Evolutionary conservation across 768 basidiomycete genomes (phyloP), one percentile per base, ranked within the genome.

Genomic region (Rhodotorula paludigena): DNA sequence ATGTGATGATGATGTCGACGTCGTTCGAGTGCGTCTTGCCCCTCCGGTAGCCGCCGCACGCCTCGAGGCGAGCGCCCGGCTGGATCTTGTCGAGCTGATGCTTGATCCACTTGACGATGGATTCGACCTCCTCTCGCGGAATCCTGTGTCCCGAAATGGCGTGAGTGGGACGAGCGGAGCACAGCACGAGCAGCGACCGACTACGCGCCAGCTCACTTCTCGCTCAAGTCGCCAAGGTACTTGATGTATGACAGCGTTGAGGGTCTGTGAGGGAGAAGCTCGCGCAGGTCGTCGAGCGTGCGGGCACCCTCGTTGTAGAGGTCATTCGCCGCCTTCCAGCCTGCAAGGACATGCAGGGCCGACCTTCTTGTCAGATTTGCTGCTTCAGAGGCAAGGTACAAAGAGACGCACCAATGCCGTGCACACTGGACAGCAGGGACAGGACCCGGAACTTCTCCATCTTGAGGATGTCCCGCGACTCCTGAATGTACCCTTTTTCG

Each of bases 1-100:
- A 66, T 1, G 64, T 66, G 47, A 54, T 28, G 14, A 66, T 33
- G n/a, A 69, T 33, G 47, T 69, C 68, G 30, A 69, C 58, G 38
- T 69, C 68, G 58, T 56, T 56, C 8, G 58, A 60, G 25, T n/a
- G 21, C 12, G 15, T 20, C 48, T 69, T 64, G 23, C 68, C 68
- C 3, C 68, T 33, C 2, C 68, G 36, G 30, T 69, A 69, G 32
- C 64, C 64, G 33, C 64, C 64, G 23, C 64, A 65, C 8, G 54
- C 28, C 11, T 35, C 35, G 32, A 21, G 23, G 12, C 59, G 41
- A 18, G 57, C n/a, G 32, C 57, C 48, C 4, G 38, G 55, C 42
- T 53, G 49, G 51, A 61, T 36, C 16, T 36, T 32, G 41, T 52
- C 61, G 33, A 68, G n/a, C 48, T 68, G 66, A 6, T 63, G 6